A percentile compares a stretch with the other conserved stretches of the same genome.
Conservation (phyloP, 2,329 filamentous ascomycete species). For the Colletotrichum camelliae region DNA sequence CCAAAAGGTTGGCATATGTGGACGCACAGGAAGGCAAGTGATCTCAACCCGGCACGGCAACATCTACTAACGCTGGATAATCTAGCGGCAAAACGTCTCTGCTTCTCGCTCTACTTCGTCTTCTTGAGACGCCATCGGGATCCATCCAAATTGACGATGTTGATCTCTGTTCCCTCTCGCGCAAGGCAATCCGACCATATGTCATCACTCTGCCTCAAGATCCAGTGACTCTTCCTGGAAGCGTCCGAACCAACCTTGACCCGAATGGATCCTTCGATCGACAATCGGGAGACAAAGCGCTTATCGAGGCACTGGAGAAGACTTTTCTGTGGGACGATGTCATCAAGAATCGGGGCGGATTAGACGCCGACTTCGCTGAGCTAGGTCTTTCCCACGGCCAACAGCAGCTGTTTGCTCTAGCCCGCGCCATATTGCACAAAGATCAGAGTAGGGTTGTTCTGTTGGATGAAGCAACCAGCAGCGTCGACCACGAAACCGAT, state of each 20-base stretch:
- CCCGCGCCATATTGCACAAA: conserved; percentile 33
- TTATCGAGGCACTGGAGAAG: conserved; percentile 9
- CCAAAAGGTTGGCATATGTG: conserved; percentile 38
- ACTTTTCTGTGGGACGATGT: conserved; percentile 9
- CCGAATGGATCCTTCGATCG: conserved; percentile 15
- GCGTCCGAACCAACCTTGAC: conserved; percentile 24
- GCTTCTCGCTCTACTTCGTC: conserved; percentile 43
- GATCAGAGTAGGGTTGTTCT: conserved; percentile 32
- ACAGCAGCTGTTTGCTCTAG: conserved; percentile 34
- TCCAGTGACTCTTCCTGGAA: conserved; percentile 15
- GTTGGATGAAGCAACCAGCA: conserved; percentile 37
- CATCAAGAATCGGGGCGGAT: conserved; percentile 7
- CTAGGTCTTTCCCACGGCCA: conserved; percentile 34
- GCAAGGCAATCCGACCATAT: conserved; percentile 17
- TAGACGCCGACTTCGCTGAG: not conserved
- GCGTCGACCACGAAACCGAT: conserved; percentile 33
- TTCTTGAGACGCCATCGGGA: conserved; percentile 45
- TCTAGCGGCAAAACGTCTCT: conserved; percentile 26
- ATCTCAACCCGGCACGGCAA: no score
- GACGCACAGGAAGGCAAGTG: conserved; percentile 35
- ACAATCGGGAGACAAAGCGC: conserved; percentile 24
- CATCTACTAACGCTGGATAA: no score
- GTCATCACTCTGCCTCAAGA: conserved; percentile 26
- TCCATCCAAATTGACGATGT: conserved; percentile 40
- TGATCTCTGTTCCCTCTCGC: conserved; percentile 13